These are phyloP conservation scores for Trametes gibbosa DNA, from an alignment of 768 basidiomycete species.

Conservation along the genomic window DNA sequence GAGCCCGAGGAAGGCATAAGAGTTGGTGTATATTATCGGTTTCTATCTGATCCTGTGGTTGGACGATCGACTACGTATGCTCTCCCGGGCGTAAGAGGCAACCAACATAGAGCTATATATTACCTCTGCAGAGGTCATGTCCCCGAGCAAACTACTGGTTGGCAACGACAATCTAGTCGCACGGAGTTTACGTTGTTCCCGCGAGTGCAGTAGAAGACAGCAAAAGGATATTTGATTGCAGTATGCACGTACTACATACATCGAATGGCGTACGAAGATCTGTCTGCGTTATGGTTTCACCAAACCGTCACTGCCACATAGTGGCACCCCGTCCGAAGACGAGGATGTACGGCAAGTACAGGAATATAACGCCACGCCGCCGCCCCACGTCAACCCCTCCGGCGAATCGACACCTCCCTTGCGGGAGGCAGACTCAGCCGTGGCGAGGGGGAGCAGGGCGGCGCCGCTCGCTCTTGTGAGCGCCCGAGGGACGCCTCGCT, in stretches of 20 bases:
- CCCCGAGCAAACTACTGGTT: no score
- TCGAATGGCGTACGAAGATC: constrained; percentile 8
- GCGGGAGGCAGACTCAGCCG: constrained; percentile 44
- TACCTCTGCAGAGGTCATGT: no score
- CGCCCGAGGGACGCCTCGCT: constrained; percentile 61
- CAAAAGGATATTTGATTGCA: no score
- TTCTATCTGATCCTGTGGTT: not conserved
- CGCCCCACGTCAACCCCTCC: constrained; percentile 44
- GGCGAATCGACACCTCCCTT: constrained; percentile 52
- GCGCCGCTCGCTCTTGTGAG: constrained; percentile 48
- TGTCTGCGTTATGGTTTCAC: constrained; percentile 83
- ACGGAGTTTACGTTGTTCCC: no score
- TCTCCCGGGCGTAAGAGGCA: no score
- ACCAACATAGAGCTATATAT: no score
- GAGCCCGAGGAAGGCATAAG: constrained; percentile 11
- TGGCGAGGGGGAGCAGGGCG: constrained; percentile 36
- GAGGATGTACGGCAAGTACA: constrained; percentile 65
- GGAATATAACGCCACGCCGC: constrained; percentile 74
- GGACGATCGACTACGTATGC: no score
- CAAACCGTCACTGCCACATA: constrained; percentile 81
- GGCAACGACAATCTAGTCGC: no score
- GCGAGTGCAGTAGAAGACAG: no score
- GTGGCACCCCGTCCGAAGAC: constrained; percentile 47
- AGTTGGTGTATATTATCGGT: not conserved
- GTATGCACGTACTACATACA: no score